phyloP scores from a whole-genome alignment of 306 rosid species.

The Fragaria nilgerrensis region DNA sequence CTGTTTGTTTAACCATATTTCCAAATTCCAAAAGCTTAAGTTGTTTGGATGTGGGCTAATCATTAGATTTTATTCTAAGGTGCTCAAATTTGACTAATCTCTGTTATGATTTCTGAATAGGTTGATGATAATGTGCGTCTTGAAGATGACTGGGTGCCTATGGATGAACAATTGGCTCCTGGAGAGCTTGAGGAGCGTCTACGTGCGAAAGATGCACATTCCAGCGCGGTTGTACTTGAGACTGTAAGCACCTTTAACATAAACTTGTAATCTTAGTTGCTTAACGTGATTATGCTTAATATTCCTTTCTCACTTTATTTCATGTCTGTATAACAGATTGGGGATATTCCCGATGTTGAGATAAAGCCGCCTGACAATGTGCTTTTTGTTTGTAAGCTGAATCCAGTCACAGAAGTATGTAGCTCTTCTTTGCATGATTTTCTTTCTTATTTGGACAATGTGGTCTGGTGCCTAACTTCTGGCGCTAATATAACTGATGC shows the following conservation, averaged over 20 bases:
- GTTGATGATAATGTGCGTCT: conserved; percentile 80
- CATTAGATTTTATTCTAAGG: background rate
- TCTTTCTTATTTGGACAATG: background rate
- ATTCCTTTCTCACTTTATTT: conserved; percentile 17
- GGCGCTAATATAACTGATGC: conserved; percentile 6
- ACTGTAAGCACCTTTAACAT: conserved; percentile 53
- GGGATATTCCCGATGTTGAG: conserved; percentile 98
- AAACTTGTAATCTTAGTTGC: conserved; percentile 6
- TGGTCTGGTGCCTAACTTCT: background rate
- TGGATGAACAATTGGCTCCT: conserved; percentile 81
- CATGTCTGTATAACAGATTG: conserved; percentile 50
- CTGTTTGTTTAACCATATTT: background rate
- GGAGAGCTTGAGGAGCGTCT: conserved; percentile 82
- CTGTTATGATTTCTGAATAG: conserved; percentile 43
- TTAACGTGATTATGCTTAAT: background rate
- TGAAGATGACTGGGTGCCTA: conserved; percentile 98
- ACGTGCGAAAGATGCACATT: conserved; percentile 78
- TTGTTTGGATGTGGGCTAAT: background rate
- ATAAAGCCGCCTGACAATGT: conserved; percentile 92
- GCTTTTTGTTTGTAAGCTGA: conserved; percentile 89
- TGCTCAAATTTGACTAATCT: conserved; percentile 15
- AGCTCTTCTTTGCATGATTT: background rate
- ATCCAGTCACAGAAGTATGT: conserved; percentile 93
- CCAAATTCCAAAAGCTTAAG: background rate
- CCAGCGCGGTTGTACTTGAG: conserved; percentile 96